Conservation (phyloP, 208 protist species). For the Leishmania martiniquensis region DNA sequence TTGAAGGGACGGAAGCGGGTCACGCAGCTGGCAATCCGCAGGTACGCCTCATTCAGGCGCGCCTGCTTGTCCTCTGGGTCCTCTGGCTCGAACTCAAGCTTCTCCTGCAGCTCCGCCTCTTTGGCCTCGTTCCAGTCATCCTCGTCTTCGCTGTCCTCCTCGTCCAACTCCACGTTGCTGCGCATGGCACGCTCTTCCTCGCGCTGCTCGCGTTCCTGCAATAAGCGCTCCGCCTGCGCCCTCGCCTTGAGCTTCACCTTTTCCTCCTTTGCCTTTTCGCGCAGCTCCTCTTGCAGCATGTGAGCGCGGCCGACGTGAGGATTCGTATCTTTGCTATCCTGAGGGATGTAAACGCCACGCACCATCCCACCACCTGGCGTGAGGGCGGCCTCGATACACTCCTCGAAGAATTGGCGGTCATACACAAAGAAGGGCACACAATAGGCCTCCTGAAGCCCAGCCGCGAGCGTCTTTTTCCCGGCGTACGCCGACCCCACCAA, state of each 20-base stretch:
- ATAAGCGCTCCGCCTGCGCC: constrained; percentile 52
- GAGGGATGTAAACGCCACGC: constrained; percentile 62
- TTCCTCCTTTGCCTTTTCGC: constrained; percentile 59
- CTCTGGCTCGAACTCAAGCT: constrained; percentile 89
- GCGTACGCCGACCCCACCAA: constrained; percentile 63
- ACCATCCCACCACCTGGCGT: constrained; percentile 58
- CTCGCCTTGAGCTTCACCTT: constrained; percentile 43
- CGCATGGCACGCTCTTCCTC: constrained; percentile 38
- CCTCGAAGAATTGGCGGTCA: constrained; percentile 76
- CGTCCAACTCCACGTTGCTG: constrained; percentile 33
- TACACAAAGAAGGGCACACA: constrained; percentile 73
- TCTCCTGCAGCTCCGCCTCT: constrained; percentile 66
- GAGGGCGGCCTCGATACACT: constrained; percentile 65
- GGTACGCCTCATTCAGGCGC: constrained; percentile 82
- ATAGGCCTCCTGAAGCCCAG: constrained; percentile 54
- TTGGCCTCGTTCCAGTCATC: constrained; percentile 69
- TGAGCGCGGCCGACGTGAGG: constrained; percentile 51
- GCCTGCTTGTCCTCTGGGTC: constrained; percentile 77
- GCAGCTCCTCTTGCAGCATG: constrained; percentile 59
- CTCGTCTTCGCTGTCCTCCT: constrained; percentile 54
- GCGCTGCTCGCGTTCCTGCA: constrained; percentile 61
- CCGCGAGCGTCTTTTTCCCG: constrained; percentile 79
- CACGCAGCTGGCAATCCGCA: constrained; percentile 79
- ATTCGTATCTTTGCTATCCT: constrained; percentile 41
- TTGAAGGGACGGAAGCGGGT: constrained; percentile 90